A percentile compares a stretch with the other conserved stretches of the same genome.
These are phyloP conservation scores for Yamadazyma friedrichii DNA, from an alignment of 1,139 yeast genomes.

Conservation along the genomic window DNA sequence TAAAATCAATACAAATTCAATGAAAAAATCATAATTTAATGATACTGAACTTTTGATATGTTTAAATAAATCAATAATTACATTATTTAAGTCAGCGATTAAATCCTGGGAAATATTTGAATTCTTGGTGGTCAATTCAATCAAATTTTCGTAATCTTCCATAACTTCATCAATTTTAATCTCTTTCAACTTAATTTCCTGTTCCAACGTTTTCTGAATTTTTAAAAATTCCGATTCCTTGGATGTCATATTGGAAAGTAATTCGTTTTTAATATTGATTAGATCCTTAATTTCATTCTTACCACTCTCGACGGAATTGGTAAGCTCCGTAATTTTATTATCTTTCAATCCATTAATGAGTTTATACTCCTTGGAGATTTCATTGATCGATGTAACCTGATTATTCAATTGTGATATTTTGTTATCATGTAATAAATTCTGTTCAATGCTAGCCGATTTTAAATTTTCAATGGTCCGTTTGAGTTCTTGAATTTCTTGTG, in stretches of 20 bases:
- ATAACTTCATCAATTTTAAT: conserved; percentile 29
- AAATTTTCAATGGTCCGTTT: neutral
- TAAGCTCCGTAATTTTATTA: conserved; percentile 27
- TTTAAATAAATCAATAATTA: conserved; percentile 21
- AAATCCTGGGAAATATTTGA: conserved; percentile 29
- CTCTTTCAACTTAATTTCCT: conserved; percentile 47
- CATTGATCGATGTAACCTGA: conserved; percentile 14
- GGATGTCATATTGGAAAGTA: conserved; percentile 63
- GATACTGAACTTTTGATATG: conserved; percentile 21
- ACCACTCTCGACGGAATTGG: conserved; percentile 21
- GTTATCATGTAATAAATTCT: conserved; percentile 7
- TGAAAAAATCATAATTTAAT: conserved; percentile 27
- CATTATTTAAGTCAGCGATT: conserved; percentile 26
- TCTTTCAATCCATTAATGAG: conserved; percentile 35
- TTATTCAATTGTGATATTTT: conserved; percentile 21
- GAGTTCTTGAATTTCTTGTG: conserved; percentile 8
- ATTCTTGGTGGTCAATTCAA: conserved; percentile 34
- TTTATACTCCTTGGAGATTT: conserved; percentile 18
- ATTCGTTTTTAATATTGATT: conserved; percentile 53
- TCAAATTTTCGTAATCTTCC: conserved; percentile 55
- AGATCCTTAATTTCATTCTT: conserved; percentile 30
- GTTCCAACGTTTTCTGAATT: conserved; percentile 50
- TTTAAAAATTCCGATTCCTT: conserved; percentile 58
- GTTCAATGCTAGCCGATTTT: conserved; percentile 1
- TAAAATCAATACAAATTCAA: conserved; percentile 57